phyloP scores from a whole-genome alignment of 2,329 filamentous ascomycete genomes.

The Aspergillus tubingensis region DNA sequence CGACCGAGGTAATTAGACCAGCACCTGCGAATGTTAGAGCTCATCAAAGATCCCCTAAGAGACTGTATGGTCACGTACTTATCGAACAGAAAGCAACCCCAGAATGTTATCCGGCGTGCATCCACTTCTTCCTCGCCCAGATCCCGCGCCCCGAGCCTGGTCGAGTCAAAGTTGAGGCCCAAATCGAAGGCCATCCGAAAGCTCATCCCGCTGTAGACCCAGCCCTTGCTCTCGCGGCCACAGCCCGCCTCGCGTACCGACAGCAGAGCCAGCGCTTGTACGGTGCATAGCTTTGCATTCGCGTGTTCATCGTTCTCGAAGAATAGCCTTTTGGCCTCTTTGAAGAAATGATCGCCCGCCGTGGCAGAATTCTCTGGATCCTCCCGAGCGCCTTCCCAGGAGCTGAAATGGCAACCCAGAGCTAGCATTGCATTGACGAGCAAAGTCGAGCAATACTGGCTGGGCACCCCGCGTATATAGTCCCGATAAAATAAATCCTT shows the following conservation, averaged over 20 bases:
- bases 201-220: slow-evolving; percentile 98
- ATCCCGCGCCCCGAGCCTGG: slow-evolving; percentile 62
- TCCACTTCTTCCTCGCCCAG: slow-evolving; percentile 84
- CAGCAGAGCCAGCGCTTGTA: slow-evolving; percentile 93
- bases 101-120: slow-evolving; percentile 87
- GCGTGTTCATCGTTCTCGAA: slow-evolving; percentile 92
- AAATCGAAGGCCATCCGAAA: slow-evolving; percentile 97
- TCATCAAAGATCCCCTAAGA: not conserved
- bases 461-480: slow-evolving; percentile 70
- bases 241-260: slow-evolving; percentile 95
- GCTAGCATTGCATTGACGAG: slow-evolving; percentile 93
- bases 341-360: slow-evolving; percentile 94
- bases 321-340: slow-evolving; percentile 85
- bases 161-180: slow-evolving; percentile 82
- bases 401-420: slow-evolving; percentile 90
- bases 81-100: slow-evolving; percentile 98
- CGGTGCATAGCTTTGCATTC: slow-evolving; percentile 81
- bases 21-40: slow-evolving; percentile 54
- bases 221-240: slow-evolving; percentile 89
- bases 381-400: slow-evolving; percentile 69
- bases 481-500: slow-evolving; percentile 85
- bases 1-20: slow-evolving; percentile 97
- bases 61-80: slow-evolving; percentile 56
- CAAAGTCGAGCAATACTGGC: slow-evolving; percentile 81
- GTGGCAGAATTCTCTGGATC: slow-evolving; percentile 75